These are phyloP conservation scores for Cucurbita moschata DNA, from an alignment of 306 rosid genomes.

Conservation along the genomic window DNA sequence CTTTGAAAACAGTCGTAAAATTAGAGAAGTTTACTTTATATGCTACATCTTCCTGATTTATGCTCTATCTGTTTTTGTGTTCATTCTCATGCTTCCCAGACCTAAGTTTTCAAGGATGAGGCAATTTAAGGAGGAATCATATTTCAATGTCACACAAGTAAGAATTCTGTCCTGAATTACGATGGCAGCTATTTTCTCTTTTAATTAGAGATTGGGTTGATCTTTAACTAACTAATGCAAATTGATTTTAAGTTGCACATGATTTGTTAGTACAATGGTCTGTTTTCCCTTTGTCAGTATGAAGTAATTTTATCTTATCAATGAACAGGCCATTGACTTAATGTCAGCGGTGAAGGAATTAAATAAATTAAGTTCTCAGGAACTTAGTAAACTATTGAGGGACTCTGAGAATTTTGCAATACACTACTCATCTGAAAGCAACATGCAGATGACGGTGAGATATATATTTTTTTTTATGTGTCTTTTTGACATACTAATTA, in stretches of 20 bases:
- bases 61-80: constrained; percentile 8
- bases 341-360: constrained; percentile 54
- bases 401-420: constrained; percentile 63
- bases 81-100: constrained; percentile 12
- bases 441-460: constrained; percentile 41
- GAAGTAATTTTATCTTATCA: constrained; percentile 14
- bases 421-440: constrained; percentile 34
- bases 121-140: constrained; percentile 42
- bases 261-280: not conserved
- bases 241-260: not conserved
- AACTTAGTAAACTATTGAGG: constrained; percentile 52
- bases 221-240: not conserved
- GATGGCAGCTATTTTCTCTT: not conserved
- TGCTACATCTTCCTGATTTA: constrained; percentile 7
- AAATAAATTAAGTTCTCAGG: constrained; percentile 47
- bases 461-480: not conserved
- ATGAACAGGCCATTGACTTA: constrained; percentile 50
- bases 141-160: constrained; percentile 42
- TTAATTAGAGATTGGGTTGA: not conserved
- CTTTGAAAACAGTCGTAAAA: not conserved
- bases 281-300: not conserved
- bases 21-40: not conserved
- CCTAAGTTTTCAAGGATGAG: constrained; percentile 36
- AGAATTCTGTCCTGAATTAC: constrained; percentile 17
- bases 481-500: constrained; percentile 3